A percentile compares a stretch with the other conserved stretches of the same genome.
Evolutionary conservation across 371 early-diverging fungal genomes (phyloP).

Genomic region (Pancytospora philotis): DNA sequence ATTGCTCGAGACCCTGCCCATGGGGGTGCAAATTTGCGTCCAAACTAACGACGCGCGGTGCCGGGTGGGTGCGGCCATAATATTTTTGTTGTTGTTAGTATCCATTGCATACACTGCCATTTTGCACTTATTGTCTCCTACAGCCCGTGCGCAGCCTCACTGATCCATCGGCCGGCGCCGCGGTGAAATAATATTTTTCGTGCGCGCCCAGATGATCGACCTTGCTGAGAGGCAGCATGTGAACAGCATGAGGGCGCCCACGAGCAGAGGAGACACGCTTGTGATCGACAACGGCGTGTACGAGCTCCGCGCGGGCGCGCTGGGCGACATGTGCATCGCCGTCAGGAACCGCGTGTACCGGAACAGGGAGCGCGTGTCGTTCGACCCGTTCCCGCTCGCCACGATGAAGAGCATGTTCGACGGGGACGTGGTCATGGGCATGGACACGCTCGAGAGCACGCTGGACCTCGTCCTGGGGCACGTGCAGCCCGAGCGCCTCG

Average conservation of each 20-base stretch:
- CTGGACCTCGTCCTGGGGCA: conserved; percentile 50
- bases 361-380: conserved; percentile 21
- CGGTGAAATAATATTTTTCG: no score
- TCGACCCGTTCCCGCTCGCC: conserved; percentile 27
- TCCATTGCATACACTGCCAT: no score
- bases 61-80: no score
- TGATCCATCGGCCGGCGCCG: no score
- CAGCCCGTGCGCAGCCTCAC: no score
- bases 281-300: conserved; percentile 59
- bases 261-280: conserved; percentile 24
- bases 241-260: neutral
- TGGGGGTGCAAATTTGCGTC: no score
- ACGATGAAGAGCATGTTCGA: conserved; percentile 55
- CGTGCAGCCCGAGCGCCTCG: conserved; percentile 22
- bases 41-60: no score
- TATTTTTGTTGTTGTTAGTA: no score
- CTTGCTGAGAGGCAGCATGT: conserved; percentile 3
- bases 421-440: conserved; percentile 54
- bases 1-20: no score
- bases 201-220: conserved; percentile 1
- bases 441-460: conserved; percentile 52
- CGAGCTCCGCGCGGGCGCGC: conserved; percentile 55
- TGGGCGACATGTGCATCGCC: conserved; percentile 22
- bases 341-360: conserved; percentile 55
- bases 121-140: no score